A percentile compares a stretch with the other conserved stretches of the same genome.
phyloP scores from a whole-genome alignment of 148 eudicot species.

The Gaultheria prostrata region DNA sequence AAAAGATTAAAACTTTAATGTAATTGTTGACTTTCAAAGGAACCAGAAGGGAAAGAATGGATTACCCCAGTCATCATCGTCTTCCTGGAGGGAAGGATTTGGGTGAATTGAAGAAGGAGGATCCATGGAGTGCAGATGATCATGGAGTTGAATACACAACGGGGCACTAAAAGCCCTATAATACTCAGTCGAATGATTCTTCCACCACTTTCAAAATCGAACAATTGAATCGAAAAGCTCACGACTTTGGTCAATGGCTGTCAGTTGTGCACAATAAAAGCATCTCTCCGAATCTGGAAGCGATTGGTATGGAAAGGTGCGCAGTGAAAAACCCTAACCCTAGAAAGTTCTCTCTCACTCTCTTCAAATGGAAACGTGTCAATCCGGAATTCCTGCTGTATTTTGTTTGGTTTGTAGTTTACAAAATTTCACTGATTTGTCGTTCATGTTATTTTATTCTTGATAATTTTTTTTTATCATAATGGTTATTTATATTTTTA shows the following conservation, averaged over 20 bases:
- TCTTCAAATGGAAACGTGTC: background rate
- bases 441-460: too few relatives aligned
- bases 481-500: too few relatives aligned
- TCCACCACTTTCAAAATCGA: background rate
- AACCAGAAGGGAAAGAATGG: background rate
- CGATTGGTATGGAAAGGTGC: background rate
- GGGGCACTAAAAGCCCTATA: conserved; percentile 52
- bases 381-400: background rate
- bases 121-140: conserved; percentile 63
- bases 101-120: conserved; percentile 43
- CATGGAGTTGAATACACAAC: conserved; percentile 46
- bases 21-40: background rate
- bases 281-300: background rate
- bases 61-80: conserved; percentile 80
- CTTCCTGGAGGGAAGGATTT: conserved; percentile 38
- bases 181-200: conserved; percentile 11
- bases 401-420: too few relatives aligned
- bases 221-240: background rate
- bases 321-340: background rate
- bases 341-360: background rate
- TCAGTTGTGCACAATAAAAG: background rate
- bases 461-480: too few relatives aligned
- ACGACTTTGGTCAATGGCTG: background rate
- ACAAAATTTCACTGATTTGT: too few relatives aligned
- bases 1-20: background rate